These are phyloP conservation scores for Suhomyces xylopsoci DNA, from an alignment of 805 yeast species.

Conservation along the genomic window DNA sequence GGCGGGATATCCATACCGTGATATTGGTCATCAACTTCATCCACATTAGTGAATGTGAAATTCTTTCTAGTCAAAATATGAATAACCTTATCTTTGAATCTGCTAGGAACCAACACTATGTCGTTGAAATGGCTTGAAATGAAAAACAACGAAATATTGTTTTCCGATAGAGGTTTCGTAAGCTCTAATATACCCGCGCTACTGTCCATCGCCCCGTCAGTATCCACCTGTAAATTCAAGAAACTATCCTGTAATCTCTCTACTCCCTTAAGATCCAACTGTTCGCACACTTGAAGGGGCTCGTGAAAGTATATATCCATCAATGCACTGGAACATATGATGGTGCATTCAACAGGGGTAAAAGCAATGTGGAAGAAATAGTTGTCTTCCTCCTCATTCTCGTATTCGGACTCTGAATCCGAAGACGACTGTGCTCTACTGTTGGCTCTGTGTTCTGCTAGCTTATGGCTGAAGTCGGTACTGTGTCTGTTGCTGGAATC, in stretches of 20 bases:
- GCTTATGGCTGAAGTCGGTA: not conserved
- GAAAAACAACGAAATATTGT: slow-evolving; percentile 58
- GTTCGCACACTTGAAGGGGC: slow-evolving; percentile 33
- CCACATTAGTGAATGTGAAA: slow-evolving; percentile 31
- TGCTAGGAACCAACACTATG: slow-evolving; percentile 55
- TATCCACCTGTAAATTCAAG: slow-evolving; percentile 55
- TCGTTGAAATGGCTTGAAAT: slow-evolving; percentile 63
- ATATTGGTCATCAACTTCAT: not conserved
- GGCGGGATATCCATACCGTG: not conserved
- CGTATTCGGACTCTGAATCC: slow-evolving; percentile 6
- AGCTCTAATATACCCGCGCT: slow-evolving; percentile 51
- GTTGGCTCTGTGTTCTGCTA: not conserved
- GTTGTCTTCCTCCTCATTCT: slow-evolving; percentile 21
- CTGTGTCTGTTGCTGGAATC: not conserved
- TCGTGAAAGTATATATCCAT: slow-evolving; percentile 37
- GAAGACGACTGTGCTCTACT: slow-evolving; percentile 8
- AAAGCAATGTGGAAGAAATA: slow-evolving; percentile 58
- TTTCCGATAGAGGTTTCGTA: slow-evolving; percentile 56
- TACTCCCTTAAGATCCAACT: slow-evolving; percentile 33
- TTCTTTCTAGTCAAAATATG: slow-evolving; percentile 41
- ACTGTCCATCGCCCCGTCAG: slow-evolving; percentile 55
- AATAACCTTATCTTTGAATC: slow-evolving; percentile 43
- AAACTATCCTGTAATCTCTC: slow-evolving; percentile 43
- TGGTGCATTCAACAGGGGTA: slow-evolving; percentile 60
- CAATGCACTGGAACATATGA: slow-evolving; percentile 47